Percentiles rank a stretch among this genome's conserved stretches.
phyloP scores from a whole-genome alignment of 306 rosid species.

The Albizia julibrissin region DNA sequence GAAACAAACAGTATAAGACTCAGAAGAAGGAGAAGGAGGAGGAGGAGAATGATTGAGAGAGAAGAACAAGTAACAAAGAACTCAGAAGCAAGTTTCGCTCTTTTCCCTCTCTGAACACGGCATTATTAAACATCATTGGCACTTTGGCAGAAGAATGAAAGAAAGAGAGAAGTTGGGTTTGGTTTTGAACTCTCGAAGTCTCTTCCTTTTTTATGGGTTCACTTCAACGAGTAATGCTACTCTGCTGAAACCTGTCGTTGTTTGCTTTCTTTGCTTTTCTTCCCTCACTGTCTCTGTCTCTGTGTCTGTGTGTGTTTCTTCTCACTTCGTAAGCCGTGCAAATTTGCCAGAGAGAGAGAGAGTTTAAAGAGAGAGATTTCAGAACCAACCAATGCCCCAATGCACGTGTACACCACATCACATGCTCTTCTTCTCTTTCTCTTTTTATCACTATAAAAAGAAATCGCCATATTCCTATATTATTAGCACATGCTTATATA shows the following conservation, averaged over 20 bases:
- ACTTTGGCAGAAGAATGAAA: slow-evolving; percentile 29
- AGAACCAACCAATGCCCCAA: background rate
- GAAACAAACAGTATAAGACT: slow-evolving; percentile 25
- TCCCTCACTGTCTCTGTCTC: slow-evolving; percentile 29
- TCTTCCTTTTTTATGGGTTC: slow-evolving; percentile 25
- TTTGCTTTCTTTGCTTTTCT: slow-evolving; percentile 8
- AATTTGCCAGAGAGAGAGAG: background rate
- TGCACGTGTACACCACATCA: slow-evolving; percentile 72
- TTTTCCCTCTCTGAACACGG: background rate
- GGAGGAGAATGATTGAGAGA: slow-evolving; percentile 42
- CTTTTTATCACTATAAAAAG: background rate
- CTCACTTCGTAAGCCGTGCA: slow-evolving; percentile 42
- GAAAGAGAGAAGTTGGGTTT: slow-evolving; percentile 24
- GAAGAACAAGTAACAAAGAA: slow-evolving; percentile 7
- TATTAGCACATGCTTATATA: slow-evolving; percentile 5
- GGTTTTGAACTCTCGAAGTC: background rate
- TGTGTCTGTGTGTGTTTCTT: background rate
- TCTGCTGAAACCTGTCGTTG: slow-evolving; percentile 36
- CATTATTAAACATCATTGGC: background rate
- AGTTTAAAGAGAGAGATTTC: background rate
- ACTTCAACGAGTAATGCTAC: background rate
- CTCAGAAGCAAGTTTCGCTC: slow-evolving; percentile 28
- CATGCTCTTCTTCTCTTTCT: slow-evolving; percentile 41
- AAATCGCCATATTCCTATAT: background rate
- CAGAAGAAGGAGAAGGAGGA: slow-evolving; percentile 9